Evolutionary conservation across 257 asterid species (phyloP).

Genomic region (Penstemon newberryi): DNA sequence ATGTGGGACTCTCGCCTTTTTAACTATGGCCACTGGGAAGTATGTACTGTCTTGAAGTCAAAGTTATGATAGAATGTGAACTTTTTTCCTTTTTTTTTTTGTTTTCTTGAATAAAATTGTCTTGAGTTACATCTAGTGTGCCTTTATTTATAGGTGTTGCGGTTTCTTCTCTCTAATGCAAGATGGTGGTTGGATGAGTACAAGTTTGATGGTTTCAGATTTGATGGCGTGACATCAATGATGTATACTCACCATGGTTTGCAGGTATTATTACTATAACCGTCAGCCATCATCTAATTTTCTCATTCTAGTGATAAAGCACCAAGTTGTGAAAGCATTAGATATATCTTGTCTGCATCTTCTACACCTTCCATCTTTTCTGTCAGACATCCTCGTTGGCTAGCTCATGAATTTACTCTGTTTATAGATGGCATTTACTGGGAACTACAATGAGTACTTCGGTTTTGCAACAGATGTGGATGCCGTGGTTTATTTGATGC

Average conservation of each 20-base stretch:
- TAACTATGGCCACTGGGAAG: conserved; percentile 99
- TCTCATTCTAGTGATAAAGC: conserved; percentile 13
- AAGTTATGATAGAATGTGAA: conserved; percentile 3
- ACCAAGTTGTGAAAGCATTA: conserved; percentile 17
- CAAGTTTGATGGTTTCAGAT: conserved; percentile 98
- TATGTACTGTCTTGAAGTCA: conserved; percentile 42
- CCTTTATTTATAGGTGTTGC: conserved; percentile 60
- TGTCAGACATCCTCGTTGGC: conserved; percentile 13
- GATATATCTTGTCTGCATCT: conserved; percentile 10
- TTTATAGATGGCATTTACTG: conserved; percentile 78
- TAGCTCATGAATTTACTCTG: conserved; percentile 29
- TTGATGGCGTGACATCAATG: conserved; percentile 99
- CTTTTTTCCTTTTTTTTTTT: conserved; percentile 1
- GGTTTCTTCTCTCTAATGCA: conserved; percentile 95
- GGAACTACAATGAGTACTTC: conserved; percentile 88
- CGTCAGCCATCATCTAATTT: conserved; percentile 8
- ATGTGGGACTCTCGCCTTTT: conserved; percentile 99
- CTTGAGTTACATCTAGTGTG: conserved; percentile 17
- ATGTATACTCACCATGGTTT: conserved; percentile 99
- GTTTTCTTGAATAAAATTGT: conserved; percentile 9
- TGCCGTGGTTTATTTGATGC: conserved; percentile 95
- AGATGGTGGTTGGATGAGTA: conserved; percentile 99
- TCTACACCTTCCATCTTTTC: conserved; percentile 23
- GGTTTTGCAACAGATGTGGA: conserved; percentile 88
- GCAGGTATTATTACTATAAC: conserved; percentile 45